phyloP scores from a whole-genome alignment of 768 basidiomycete genomes.

The Dioszegia hungarica region DNA sequence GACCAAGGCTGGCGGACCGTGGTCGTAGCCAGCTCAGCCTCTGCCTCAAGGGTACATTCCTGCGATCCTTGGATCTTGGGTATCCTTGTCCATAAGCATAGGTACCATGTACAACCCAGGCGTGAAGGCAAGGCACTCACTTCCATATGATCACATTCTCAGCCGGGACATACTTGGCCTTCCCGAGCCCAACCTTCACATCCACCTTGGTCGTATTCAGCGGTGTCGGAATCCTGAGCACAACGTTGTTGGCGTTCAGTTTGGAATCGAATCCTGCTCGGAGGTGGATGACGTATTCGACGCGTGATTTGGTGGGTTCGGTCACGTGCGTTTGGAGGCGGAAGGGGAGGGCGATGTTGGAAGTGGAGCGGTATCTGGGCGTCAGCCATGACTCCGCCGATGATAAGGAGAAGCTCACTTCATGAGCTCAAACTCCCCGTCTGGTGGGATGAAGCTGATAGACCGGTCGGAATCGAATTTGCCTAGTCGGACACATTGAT shows the following conservation, averaged over 20 bases:
- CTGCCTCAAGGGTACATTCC: constrained; percentile 77
- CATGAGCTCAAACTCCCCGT: constrained; percentile 99
- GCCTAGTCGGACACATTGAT: constrained; percentile 91
- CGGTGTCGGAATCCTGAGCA: constrained; percentile 91
- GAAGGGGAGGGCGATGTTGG: constrained; percentile 91
- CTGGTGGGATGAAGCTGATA: constrained; percentile 95
- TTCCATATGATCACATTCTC: constrained; percentile 98
- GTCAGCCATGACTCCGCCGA: not conserved
- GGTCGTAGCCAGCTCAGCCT: constrained; percentile 76
- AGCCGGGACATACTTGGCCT: constrained; percentile 93
- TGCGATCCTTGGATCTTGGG: constrained; percentile 87
- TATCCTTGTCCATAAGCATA: constrained; percentile 56
- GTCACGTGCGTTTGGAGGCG: constrained; percentile 83
- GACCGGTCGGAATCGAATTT: constrained; percentile 91
- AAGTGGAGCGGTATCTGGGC: constrained; percentile 83
- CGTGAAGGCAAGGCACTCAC: constrained; percentile 57
- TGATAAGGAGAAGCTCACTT: constrained; percentile 54
- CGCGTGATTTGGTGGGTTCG: constrained; percentile 85
- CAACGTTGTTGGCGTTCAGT: constrained; percentile 84
- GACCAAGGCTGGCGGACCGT: constrained; percentile 96
- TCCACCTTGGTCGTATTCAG: constrained; percentile 88
- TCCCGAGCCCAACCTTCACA: constrained; percentile 84
- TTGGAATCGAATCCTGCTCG: constrained; percentile 87
- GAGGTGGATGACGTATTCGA: constrained; percentile 82
- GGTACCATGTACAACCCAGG: not conserved